Evolutionary conservation across 345 rosid species (phyloP), one percentile per base, ranked within the genome.

Genomic region (Hibiscus syriacus): DNA sequence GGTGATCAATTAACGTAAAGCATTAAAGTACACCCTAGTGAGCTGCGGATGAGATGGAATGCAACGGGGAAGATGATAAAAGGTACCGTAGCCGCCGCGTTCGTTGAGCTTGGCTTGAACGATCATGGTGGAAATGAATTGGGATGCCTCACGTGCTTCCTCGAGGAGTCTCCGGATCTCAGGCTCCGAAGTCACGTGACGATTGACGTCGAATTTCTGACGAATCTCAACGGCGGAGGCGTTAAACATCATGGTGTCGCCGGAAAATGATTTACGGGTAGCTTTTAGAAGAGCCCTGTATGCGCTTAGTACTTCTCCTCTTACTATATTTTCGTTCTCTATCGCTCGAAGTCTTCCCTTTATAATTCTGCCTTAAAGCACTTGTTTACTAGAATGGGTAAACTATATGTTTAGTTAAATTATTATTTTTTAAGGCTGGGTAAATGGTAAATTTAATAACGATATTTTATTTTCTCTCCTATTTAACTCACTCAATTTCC

Each of bases 91-190:
- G 67, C 88, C 91, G 70, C 96, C 97, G 7, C 87, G 90, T 1
- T 90, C 86, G 63, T 86, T 91, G 76, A 89, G 91, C 70, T 87
- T 89, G 30, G 99, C 99, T 75, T 94, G 97, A 14, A 91, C 90
- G 70, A 94, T 94, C 92, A 84, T 85, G 80, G 90, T 89, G 73
- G 99, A 79, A 54, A 94, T 80, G 82, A 86, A 91, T 16, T 79
- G 67, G 25, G 90, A 77, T 26, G 97, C 95, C 41, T 91, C 92
- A 16, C 87, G 88, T n/a, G 97, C 97, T 75, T 89, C 92, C 14
- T 82, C 95, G 11, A 91, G 87, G 57, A 87, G 92, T 61, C 75
- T 83, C 73, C 82, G 76, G 77, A 91, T 74, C 78, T 94, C 88
- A 2, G 84, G 43, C 32, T 73, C 84, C 25, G 91, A 85, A 63